These are phyloP conservation scores for Wickerhamomyces sp. DNA, from an alignment of 1,139 yeast genomes.

Conservation along the genomic window DNA sequence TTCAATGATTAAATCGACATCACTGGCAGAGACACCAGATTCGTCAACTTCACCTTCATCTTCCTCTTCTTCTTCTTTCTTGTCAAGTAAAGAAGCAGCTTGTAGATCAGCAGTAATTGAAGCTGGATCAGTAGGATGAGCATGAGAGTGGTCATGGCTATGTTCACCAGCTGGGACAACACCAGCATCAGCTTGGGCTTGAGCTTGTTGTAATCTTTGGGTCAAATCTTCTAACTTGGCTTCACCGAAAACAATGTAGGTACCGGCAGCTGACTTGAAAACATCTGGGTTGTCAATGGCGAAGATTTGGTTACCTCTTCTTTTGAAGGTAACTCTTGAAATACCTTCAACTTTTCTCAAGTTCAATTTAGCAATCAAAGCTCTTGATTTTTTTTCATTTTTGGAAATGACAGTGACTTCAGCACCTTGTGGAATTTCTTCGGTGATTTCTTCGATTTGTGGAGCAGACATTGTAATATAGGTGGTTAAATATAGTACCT, in stretches of 20 bases:
- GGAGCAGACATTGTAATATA: conserved; percentile 37
- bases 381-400: conserved; percentile 96
- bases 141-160: conserved; percentile 10
- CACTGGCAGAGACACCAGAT: conserved; percentile 73
- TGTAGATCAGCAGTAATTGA: conserved; percentile 88
- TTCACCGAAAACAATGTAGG: conserved; percentile 96
- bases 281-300: conserved; percentile 96
- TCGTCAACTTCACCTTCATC: conserved; percentile 72
- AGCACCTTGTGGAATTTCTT: conserved; percentile 81
- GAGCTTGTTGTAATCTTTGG: conserved; percentile 77
- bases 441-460: conserved; percentile 29
- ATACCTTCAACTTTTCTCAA: conserved; percentile 90
- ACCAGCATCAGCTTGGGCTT: conserved; percentile 48
- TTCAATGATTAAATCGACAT: conserved; percentile 77
- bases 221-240: conserved; percentile 91
- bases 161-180: conserved; percentile 25
- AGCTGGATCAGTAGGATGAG: conserved; percentile 50
- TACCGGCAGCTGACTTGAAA: conserved; percentile 89
- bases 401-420: conserved; percentile 79
- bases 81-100: conserved; percentile 60
- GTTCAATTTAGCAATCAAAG: conserved; percentile 81
- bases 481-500: not conserved
- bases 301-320: conserved; percentile 87
- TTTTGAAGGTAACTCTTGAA: conserved; percentile 93
- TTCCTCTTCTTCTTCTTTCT: conserved; percentile 39